Evolutionary conservation across 306 rosid genomes (phyloP), one percentile per base, ranked within the genome.

Genomic region (Begonia fuchsioides): DNA sequence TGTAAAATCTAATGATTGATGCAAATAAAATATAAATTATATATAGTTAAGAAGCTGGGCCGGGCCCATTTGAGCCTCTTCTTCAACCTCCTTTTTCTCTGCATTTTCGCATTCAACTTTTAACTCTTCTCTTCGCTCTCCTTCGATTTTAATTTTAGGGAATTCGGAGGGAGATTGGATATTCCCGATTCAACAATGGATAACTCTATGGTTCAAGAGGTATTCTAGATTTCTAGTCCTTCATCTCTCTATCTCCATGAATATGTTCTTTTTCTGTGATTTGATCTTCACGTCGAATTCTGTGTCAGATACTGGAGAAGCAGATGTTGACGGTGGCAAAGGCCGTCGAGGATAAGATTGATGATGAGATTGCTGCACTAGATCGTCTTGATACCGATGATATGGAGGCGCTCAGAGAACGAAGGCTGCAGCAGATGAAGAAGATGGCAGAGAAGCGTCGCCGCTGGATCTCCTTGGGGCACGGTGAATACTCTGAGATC

Each of bases 361-460:
- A 90, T 15, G 98, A 84, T 0, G 87, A 90, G 76, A 90, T 90
- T 63, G 65, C 80, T 1, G 87, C 95, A 15, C 60, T 90, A 9
- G 95, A 90, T n/a, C 94, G 92, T 43, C 71, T 90, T 1, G 98
- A 90, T 47, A 14, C 26, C 3, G 98, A 90, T 44, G 94, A 90
- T 54, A 49, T 85, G 7, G 98, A 90, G 68, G 92, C 53, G 8
- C 67, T 85, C n/a, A 68, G 98, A 43, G 95, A 90, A 63, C 82
- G 98, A 53, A 72, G 95, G 50, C 53, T 90, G 12, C 94, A 85
- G 62, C 94, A 90, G 80, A 85, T 90, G 95, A 90, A 90, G 84
- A 90, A 81, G 66, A 79, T 81, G 94, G 82, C 98, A 11, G 95
- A 81, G 86, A 90, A 79, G 73, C 92, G 95, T 14, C 71, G 68